Conservation (phyloP, 345 rosid species). For the Adansonia digitata region DNA sequence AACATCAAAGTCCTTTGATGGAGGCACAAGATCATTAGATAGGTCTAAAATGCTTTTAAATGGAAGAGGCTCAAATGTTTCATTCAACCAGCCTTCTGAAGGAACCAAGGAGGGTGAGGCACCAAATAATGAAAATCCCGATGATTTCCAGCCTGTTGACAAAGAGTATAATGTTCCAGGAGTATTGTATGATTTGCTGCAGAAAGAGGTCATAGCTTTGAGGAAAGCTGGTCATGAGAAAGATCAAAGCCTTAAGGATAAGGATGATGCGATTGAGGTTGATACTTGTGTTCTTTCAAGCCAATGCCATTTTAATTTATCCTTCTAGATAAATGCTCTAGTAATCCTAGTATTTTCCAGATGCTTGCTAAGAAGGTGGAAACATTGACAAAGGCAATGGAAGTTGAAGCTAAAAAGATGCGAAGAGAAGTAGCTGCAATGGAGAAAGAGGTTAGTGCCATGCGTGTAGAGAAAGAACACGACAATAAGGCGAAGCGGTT, state of each 20-base stretch:
- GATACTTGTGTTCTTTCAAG: conserved; percentile 8
- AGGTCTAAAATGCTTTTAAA: conserved; percentile 64
- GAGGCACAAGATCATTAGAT: conserved; percentile 78
- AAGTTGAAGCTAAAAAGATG: conserved; percentile 98
- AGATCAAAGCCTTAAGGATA: conserved; percentile 93
- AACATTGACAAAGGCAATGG: conserved; percentile 97
- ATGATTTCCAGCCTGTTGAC: conserved; percentile 41
- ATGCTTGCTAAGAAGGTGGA: conserved; percentile 96
- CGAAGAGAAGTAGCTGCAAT: conserved; percentile 96
- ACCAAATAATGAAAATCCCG: conserved; percentile 45
- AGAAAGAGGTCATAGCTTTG: conserved; percentile 78
- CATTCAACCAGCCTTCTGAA: conserved; percentile 70
- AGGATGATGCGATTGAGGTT: conserved; percentile 97
- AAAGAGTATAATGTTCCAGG: conserved; percentile 70
- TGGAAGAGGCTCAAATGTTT: conserved; percentile 50
- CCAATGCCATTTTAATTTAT: neutral
- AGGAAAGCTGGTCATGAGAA: conserved; percentile 88
- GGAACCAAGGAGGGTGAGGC: conserved; percentile 47
- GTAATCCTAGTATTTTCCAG: conserved; percentile 33
- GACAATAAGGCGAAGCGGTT: conserved; percentile 69
- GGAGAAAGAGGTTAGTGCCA: conserved; percentile 98
- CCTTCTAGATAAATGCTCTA: conserved; percentile 16
- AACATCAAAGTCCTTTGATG: conserved; percentile 94
- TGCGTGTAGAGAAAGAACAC: conserved; percentile 89
- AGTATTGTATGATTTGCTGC: conserved; percentile 79